Evolutionary conservation across 352 stramenopile genomes (phyloP), one percentile per base, ranked within the genome.

Genomic region (Blastocystis sp.): DNA sequence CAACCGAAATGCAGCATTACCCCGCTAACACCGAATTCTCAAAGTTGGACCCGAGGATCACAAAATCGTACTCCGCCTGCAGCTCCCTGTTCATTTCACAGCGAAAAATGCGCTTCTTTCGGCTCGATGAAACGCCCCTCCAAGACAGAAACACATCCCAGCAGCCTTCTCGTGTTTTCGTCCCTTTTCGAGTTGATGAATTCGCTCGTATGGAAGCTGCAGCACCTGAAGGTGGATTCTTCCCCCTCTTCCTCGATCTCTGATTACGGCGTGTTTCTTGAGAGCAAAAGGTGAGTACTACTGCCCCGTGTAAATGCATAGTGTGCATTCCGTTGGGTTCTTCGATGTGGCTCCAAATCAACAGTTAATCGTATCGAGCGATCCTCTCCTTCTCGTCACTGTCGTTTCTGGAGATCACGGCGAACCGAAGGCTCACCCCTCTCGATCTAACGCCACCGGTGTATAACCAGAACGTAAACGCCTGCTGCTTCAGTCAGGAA

Each of bases 21-120:
- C 64, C 78, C 11, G 78, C 78, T 34, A 88, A 67, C 45, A 88
- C 78, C 3, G 78, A 88, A 88, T 88, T 88, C 53, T 88, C 78
- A 88, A 88, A 88, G 62, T 88, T 88, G 38, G 78, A 56, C 76
- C 78, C 78, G 17, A 88, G 61, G 19, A 88, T 60, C 43, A 88
- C 60, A 60, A 78, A 88, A 78, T 88, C 78, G 38, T 52, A 88
- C 70, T 88, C 78, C 34, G 41, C 64, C 43, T 67, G 45, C 2
- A 88, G 45, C 23, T 88, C 78, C 28, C 21, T 78, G 23, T 77
- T 43, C 78, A 88, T 88, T 52, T 7, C 40, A 60, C n/a, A 14
- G 5, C 14, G 48, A 7, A 14, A 56, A 56, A 56, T 56, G 48
- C 5, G 14, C 48, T 7, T 14, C 14, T 56, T 14, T 56, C 14